phyloP scores from a whole-genome alignment of 805 yeast genomes.

The Spathaspora hagerdaliae region DNA sequence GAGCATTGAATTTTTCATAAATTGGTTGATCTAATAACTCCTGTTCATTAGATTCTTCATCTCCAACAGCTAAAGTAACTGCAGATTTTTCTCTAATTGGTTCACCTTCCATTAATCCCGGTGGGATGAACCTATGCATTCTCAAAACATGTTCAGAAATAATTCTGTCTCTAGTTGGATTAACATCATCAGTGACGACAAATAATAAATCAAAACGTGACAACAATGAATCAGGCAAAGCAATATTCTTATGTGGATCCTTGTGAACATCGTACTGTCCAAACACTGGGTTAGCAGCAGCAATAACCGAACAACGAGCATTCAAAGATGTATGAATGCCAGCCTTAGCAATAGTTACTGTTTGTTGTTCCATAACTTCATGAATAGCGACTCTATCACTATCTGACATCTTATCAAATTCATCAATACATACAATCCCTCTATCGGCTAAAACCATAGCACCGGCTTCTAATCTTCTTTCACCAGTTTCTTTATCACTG shows the following conservation, averaged over 20 bases:
- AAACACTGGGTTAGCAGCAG: constrained; percentile 96
- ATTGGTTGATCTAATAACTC: constrained; percentile 53
- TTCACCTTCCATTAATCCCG: constrained; percentile 87
- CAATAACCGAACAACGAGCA: constrained; percentile 94
- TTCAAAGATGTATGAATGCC: constrained; percentile 95
- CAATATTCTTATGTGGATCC: constrained; percentile 95
- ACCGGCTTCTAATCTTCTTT: constrained; percentile 94
- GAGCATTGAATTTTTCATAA: constrained; percentile 79
- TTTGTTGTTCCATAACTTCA: constrained; percentile 99
- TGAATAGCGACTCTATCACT: constrained; percentile 96
- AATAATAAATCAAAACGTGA: constrained; percentile 96
- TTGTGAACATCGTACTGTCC: constrained; percentile 95
- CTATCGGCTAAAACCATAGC: constrained; percentile 98
- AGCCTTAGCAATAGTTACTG: constrained; percentile 96
- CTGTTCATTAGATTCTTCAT: constrained; percentile 41
- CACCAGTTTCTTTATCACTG: constrained; percentile 94
- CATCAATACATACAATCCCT: constrained; percentile 97
- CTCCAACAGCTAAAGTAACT: constrained; percentile 79
- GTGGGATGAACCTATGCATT: constrained; percentile 86
- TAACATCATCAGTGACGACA: constrained; percentile 93
- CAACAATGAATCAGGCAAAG: constrained; percentile 90
- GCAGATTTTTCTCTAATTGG: constrained; percentile 79
- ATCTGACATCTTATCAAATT: constrained; percentile 97
- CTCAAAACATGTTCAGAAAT: constrained; percentile 92
- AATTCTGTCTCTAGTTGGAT: constrained; percentile 76